Conservation (phyloP, 75 land plant genomes). For the Selaginella moellendorffii region DNA sequence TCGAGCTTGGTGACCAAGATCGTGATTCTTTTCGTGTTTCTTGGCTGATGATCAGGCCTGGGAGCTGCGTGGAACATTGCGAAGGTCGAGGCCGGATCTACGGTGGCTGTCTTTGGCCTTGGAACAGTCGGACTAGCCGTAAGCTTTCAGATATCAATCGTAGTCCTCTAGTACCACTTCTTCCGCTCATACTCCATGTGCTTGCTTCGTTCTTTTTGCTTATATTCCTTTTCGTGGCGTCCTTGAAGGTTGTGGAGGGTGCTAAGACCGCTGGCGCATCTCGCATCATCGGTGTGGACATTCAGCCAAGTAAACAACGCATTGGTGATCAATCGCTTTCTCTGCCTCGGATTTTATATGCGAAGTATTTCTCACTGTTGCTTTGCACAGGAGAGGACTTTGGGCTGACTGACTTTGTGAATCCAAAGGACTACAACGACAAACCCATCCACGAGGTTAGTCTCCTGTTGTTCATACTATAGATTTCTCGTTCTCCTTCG, state of each 20-base stretch:
- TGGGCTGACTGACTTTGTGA: constrained; percentile 36
- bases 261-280: constrained; percentile 85
- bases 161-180: too few relatives aligned
- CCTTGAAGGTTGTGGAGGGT: constrained; percentile 91
- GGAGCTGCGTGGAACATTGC: constrained; percentile 99
- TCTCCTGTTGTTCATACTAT: too few relatives aligned
- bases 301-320: constrained; percentile 61
- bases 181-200: too few relatives aligned
- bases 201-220: too few relatives aligned
- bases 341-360: not conserved
- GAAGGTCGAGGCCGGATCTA: constrained; percentile 86
- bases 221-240: too few relatives aligned
- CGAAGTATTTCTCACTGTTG: not conserved
- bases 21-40: not conserved
- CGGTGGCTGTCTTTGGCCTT: constrained; percentile 92
- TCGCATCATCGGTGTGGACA: constrained; percentile 66
- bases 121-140: constrained; percentile 98
- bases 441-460: constrained; percentile 70
- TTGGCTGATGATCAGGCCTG: constrained; percentile 34
- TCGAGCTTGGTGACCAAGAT: not conserved
- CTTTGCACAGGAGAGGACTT: constrained; percentile 32
- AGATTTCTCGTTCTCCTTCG: too few relatives aligned
- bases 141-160: constrained; percentile 14
- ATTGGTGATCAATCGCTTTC: constrained; percentile 27
- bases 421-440: constrained; percentile 39